Percentiles rank a stretch among this genome's conserved stretches.
Evolutionary conservation across 2,329 filamentous ascomycete genomes (phyloP).

Genomic region (Cordyceps cicadae): DNA sequence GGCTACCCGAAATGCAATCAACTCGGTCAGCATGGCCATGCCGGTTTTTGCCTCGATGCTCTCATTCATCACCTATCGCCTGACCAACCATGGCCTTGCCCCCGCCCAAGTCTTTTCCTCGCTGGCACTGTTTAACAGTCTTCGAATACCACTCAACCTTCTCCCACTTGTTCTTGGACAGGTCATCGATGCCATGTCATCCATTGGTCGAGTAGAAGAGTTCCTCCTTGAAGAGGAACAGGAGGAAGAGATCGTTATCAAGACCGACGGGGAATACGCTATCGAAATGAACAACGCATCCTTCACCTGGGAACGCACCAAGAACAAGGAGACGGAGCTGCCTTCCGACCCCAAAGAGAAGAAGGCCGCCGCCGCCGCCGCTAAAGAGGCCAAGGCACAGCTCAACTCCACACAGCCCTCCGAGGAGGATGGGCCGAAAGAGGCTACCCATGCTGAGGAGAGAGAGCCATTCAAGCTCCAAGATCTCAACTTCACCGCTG

Average conservation of each 20-base stretch:
- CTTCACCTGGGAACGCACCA: conserved; percentile 78
- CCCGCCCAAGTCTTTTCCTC: conserved; percentile 86
- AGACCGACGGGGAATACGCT: conserved; percentile 54
- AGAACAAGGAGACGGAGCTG: neutral
- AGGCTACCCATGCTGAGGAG: conserved; percentile 46
- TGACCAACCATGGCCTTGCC: conserved; percentile 57
- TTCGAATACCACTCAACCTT: conserved; percentile 83
- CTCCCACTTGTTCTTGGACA: conserved; percentile 83
- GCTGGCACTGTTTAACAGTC: conserved; percentile 82
- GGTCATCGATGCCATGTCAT: conserved; percentile 81
- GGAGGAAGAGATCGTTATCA: conserved; percentile 55
- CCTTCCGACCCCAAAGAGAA: conserved; percentile 42
- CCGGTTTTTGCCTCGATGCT: conserved; percentile 95
- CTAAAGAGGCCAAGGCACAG: conserved; percentile 39
- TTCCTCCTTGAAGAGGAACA: conserved; percentile 83
- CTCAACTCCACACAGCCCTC: conserved; percentile 25
- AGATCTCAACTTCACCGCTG: conserved; percentile 58
- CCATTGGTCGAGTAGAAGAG: conserved; percentile 75
- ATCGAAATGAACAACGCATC: conserved; percentile 63
- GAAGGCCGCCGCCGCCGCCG: conserved; percentile 27
- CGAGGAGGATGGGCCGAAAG: conserved; percentile 21
- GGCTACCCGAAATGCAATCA: conserved; percentile 75
- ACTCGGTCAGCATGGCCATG: conserved; percentile 74
- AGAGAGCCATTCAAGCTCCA: conserved; percentile 65
- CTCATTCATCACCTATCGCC: conserved; percentile 75